Percentiles rank a stretch among this genome's conserved stretches.
phyloP scores from a whole-genome alignment of 2,329 filamentous ascomycete genomes.

The Curvularia spicifera region DNA sequence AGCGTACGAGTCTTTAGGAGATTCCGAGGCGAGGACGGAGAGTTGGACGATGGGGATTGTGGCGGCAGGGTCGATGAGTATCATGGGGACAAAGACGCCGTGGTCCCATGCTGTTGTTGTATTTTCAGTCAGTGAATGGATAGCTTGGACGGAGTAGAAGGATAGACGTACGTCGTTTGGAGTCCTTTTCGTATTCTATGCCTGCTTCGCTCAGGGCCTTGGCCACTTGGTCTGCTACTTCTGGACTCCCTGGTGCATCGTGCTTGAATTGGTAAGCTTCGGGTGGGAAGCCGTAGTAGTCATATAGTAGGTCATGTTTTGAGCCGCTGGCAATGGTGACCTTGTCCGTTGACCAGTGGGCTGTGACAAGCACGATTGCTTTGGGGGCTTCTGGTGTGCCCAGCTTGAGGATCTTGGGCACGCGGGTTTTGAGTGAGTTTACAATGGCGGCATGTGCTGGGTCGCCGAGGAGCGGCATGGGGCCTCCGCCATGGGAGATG shows the following conservation, averaged over 20 bases:
- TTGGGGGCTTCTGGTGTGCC: slow-evolving; percentile 57
- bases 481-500: slow-evolving; percentile 55
- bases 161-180: slow-evolving; percentile 38
- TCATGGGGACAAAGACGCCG: slow-evolving; percentile 65
- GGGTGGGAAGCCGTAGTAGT: slow-evolving; percentile 66
- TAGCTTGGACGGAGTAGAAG: not conserved
- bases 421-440: slow-evolving; percentile 59
- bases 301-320: slow-evolving; percentile 60
- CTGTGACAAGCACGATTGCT: slow-evolving; percentile 64
- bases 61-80: slow-evolving; percentile 61
- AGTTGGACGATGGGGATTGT: slow-evolving; percentile 64
- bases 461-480: slow-evolving; percentile 65
- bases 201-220: slow-evolving; percentile 57
- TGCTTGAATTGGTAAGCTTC: slow-evolving; percentile 64
- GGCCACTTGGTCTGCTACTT: slow-evolving; percentile 58
- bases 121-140: not conserved
- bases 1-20: slow-evolving; percentile 56
- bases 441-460: slow-evolving; percentile 59
- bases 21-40: slow-evolving; percentile 61
- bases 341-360: slow-evolving; percentile 61
- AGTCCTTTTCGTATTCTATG: slow-evolving; percentile 46
- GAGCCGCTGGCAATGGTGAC: slow-evolving; percentile 61
- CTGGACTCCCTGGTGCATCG: slow-evolving; percentile 62
- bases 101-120: slow-evolving; percentile 61
- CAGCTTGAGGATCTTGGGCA: slow-evolving; percentile 64